These are phyloP conservation scores for Choanephora cucurbitarum DNA, from an alignment of 371 early-diverging fungal species.

Conservation along the genomic window DNA sequence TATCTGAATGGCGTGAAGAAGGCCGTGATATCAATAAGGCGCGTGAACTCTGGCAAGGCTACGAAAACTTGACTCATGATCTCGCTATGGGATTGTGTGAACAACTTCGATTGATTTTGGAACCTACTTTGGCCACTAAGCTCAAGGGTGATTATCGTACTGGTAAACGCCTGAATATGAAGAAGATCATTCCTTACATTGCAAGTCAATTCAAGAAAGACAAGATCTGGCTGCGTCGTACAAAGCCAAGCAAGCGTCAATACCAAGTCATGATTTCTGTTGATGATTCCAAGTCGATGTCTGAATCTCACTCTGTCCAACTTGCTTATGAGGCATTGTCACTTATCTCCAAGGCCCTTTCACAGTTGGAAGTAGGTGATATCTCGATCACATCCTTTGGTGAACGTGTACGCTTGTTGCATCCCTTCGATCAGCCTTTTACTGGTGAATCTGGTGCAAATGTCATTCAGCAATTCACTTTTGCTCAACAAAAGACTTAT, in stretches of 20 bases:
- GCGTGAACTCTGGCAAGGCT: slow-evolving; percentile 86
- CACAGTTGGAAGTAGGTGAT: slow-evolving; percentile 94
- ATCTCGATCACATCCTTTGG: slow-evolving; percentile 92
- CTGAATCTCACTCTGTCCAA: slow-evolving; percentile 83
- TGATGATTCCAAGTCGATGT: slow-evolving; percentile 99
- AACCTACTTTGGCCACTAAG: slow-evolving; percentile 95
- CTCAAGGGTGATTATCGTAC: slow-evolving; percentile 99
- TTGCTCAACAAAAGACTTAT: slow-evolving; percentile 88
- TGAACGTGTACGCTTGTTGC: slow-evolving; percentile 80
- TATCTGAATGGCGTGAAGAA: slow-evolving; percentile 61
- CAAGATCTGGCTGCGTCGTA: slow-evolving; percentile 99
- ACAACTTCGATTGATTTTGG: slow-evolving; percentile 95
- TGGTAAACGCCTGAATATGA: slow-evolving; percentile 99
- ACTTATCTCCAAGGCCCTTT: slow-evolving; percentile 88
- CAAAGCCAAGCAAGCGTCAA: slow-evolving; percentile 95
- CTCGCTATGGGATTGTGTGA: slow-evolving; percentile 91
- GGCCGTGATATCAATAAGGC: slow-evolving; percentile 66
- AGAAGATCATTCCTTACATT: slow-evolving; percentile 99
- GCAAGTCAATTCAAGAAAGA: slow-evolving; percentile 99
- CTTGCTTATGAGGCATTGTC: slow-evolving; percentile 94
- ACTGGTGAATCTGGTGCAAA: slow-evolving; percentile 88
- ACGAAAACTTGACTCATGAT: slow-evolving; percentile 86
- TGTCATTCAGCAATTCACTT: slow-evolving; percentile 86
- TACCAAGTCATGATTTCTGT: slow-evolving; percentile 99
- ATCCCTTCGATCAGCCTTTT: slow-evolving; percentile 91